Conservation (phyloP, 768 basidiomycete species). For the Kwoniella bestiolae region DNA sequence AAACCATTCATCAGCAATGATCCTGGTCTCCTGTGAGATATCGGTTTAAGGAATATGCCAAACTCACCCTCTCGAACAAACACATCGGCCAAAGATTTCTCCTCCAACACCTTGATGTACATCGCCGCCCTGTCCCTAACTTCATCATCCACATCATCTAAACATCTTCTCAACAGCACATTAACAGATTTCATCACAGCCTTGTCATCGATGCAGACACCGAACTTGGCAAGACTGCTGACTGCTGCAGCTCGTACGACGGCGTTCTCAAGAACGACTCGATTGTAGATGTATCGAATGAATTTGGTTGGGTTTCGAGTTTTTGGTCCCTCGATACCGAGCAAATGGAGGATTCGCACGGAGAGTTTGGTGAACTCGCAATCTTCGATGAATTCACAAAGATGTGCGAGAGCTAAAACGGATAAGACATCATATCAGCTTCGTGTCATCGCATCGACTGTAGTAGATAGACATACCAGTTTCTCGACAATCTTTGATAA, state of each 20-base stretch:
- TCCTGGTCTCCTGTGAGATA: neutral
- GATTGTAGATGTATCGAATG: constrained; percentile 99
- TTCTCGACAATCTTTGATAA: constrained; percentile 92
- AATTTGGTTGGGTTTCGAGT: constrained; percentile 97
- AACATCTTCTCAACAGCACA: constrained; percentile 86
- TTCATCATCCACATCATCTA: constrained; percentile 98
- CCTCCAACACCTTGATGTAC: constrained; percentile 83
- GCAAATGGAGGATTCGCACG: constrained; percentile 90
- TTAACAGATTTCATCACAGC: constrained; percentile 81
- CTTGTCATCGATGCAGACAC: constrained; percentile 80
- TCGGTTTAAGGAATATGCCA: neutral
- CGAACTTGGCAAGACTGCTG: constrained; percentile 92
- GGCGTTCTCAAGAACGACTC: constrained; percentile 96
- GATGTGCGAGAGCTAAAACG: constrained; percentile 81
- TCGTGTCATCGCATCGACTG: no score
- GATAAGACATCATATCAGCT: constrained; percentile 1
- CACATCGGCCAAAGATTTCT: constrained; percentile 75
- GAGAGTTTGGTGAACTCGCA: constrained; percentile 99
- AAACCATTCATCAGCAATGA: neutral
- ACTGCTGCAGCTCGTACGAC: constrained; percentile 97
- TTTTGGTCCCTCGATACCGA: constrained; percentile 94
- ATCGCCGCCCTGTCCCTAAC: constrained; percentile 96
- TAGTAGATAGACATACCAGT: constrained; percentile 61
- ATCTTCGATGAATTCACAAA: constrained; percentile 99
- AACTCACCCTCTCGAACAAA: constrained; percentile 88